phyloP scores from a whole-genome alignment of 441 rosid species.

The Iberis amara region DNA sequence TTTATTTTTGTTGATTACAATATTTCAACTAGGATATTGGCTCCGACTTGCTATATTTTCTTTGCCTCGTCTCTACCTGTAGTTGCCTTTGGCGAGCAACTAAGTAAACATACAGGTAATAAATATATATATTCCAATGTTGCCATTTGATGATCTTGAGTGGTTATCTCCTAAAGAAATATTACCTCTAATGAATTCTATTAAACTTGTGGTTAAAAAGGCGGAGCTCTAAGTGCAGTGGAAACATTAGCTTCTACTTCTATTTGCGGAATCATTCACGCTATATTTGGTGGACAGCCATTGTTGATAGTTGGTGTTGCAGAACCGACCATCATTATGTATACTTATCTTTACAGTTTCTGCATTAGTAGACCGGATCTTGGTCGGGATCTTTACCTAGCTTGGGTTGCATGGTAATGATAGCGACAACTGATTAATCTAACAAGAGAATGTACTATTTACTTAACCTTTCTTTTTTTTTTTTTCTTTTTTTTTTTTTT shows the following conservation, averaged over 20 bases:
- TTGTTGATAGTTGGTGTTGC: constrained; percentile 82
- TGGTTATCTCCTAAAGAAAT: too few species aligned
- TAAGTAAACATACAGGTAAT: constrained; percentile 70
- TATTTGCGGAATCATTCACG: constrained; percentile 73
- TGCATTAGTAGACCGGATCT: constrained; percentile 47
- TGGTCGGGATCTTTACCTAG: constrained; percentile 54
- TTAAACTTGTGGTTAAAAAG: constrained; percentile 26
- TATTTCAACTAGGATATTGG: constrained; percentile 50
- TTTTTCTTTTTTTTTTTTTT: too few species aligned
- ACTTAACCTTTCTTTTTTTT: too few species aligned
- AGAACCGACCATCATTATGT: constrained; percentile 86
- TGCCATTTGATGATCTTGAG: background rate
- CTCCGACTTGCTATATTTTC: constrained; percentile 72
- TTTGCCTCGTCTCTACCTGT: constrained; percentile 92
- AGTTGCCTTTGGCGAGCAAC: constrained; percentile 83
- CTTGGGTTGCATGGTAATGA: constrained; percentile 78
- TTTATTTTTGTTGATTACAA: background rate
- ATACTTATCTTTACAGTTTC: constrained; percentile 71
- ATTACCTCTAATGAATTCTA: background rate
- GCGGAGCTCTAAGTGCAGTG: constrained; percentile 66
- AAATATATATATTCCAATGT: background rate
- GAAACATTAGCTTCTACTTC: constrained; percentile 87
- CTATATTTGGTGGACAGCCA: constrained; percentile 83
- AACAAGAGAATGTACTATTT: background rate
- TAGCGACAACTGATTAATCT: too few species aligned